A percentile compares a stretch with the other conserved stretches of the same genome.
Evolutionary conservation across 139 green algal species (phyloP).

Genomic region (Chlamydomonas asymmetrica): DNA sequence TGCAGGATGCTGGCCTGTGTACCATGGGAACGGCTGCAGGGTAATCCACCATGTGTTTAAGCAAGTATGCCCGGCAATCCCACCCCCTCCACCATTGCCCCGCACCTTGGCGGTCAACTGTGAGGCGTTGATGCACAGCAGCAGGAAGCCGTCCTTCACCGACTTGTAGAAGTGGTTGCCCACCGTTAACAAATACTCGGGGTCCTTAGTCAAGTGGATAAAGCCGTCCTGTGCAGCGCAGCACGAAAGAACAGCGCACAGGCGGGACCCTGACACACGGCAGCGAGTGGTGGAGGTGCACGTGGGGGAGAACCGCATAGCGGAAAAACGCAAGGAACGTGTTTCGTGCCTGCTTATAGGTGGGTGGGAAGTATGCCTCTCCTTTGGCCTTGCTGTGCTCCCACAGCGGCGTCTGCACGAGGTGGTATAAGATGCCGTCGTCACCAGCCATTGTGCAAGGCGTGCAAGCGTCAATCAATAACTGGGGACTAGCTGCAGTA

Average conservation of each 20-base stretch:
- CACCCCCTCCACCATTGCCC: background rate
- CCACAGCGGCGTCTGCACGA: slow-evolving; percentile 37
- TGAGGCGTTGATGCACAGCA: slow-evolving; percentile 42
- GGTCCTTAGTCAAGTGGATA: slow-evolving; percentile 72
- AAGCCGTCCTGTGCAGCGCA: slow-evolving; percentile 61
- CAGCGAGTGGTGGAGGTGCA: no score
- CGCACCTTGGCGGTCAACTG: slow-evolving; percentile 48
- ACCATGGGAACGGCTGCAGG: no score
- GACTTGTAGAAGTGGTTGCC: slow-evolving; percentile 73
- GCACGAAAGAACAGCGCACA: background rate
- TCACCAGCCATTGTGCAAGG: no score
- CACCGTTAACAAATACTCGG: slow-evolving; percentile 56
- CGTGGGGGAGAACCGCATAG: no score
- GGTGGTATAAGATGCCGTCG: slow-evolving; percentile 50
- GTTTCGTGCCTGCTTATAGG: slow-evolving; percentile 33
- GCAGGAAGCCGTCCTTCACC: slow-evolving; percentile 37
- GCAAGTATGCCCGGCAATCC: no score
- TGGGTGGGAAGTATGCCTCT: slow-evolving; percentile 50
- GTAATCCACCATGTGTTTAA: no score
- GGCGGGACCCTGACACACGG: background rate
- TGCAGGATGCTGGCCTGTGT: no score
- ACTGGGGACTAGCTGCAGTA: no score
- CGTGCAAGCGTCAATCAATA: no score
- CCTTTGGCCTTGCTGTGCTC: background rate
- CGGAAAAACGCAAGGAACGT: background rate